A percentile compares a stretch with the other conserved stretches of the same genome.
These are phyloP conservation scores for Lathyrus tuberosus DNA, from an alignment of 306 rosid species.

Conservation along the genomic window DNA sequence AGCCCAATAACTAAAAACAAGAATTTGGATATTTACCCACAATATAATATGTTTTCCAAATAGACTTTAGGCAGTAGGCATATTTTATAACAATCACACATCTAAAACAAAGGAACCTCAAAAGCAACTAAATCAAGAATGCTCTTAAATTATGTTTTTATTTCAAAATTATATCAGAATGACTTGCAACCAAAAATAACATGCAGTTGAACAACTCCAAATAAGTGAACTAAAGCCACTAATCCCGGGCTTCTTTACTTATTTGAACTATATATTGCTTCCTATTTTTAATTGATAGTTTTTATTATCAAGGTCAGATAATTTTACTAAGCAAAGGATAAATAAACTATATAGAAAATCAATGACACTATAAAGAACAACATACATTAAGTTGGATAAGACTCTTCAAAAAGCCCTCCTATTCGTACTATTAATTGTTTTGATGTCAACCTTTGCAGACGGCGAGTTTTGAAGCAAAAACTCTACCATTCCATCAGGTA, in stretches of 20 bases:
- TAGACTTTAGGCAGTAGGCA: not conserved
- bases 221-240: not conserved
- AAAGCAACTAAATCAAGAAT: not conserved
- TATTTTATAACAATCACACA: not conserved
- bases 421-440: not conserved
- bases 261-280: not conserved
- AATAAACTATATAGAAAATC: not conserved
- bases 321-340: not conserved
- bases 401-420: not conserved
- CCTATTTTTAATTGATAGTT: not conserved
- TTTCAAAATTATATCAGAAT: not conserved
- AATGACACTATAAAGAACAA: too few relatives aligned
- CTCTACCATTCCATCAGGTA: not conserved
- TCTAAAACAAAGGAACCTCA: not conserved
- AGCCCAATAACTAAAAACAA: not conserved
- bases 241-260: not conserved
- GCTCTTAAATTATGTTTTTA: not conserved
- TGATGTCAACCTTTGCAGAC: not conserved
- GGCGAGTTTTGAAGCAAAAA: constrained; percentile 14
- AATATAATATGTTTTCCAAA: not conserved
- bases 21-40: not conserved
- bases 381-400: not conserved
- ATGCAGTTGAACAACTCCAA: not conserved
- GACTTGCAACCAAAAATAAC: not conserved
- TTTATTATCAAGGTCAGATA: not conserved